phyloP scores from a whole-genome alignment of 2,329 filamentous ascomycete genomes.

The Scolecobasidium constrictum region DNA sequence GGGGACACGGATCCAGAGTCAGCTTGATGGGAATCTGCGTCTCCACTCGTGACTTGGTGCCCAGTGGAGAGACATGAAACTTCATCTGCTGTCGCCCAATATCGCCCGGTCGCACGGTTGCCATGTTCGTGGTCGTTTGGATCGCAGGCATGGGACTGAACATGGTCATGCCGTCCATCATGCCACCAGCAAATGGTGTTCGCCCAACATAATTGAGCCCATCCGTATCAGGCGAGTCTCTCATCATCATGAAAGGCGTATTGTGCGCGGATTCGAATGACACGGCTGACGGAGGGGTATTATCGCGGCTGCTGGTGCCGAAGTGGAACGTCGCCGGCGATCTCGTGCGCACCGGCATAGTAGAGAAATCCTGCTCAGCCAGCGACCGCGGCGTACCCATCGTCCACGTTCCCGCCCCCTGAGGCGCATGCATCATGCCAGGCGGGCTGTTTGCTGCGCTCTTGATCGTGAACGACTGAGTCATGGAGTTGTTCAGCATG shows the following conservation, averaged over 20 bases:
- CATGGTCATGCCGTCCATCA: conserved; percentile 14
- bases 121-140: background rate
- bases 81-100: conserved; percentile 7
- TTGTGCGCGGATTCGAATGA: conserved; percentile 5
- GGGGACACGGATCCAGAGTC: conserved; percentile 63
- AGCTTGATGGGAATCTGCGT: conserved; percentile 89
- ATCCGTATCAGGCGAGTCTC: conserved; percentile 11
- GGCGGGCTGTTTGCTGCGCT: conserved; percentile 9
- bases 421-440: conserved; percentile 1
- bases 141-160: conserved; percentile 2
- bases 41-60: conserved; percentile 79
- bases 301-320: conserved; percentile 7
- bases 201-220: conserved; percentile 15
- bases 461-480: conserved; percentile 5
- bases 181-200: conserved; percentile 14
- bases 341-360: background rate
- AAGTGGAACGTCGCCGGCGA: conserved; percentile 8
- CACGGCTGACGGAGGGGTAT: conserved; percentile 6
- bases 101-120: conserved; percentile 4
- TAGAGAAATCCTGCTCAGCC: background rate
- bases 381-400: conserved; percentile 2
- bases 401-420: conserved; percentile 1
- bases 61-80: conserved; percentile 5
- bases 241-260: conserved; percentile 5
- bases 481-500: conserved; percentile 6